phyloP scores from a whole-genome alignment of 148 eudicot species.

The Rheum nobile region DNA sequence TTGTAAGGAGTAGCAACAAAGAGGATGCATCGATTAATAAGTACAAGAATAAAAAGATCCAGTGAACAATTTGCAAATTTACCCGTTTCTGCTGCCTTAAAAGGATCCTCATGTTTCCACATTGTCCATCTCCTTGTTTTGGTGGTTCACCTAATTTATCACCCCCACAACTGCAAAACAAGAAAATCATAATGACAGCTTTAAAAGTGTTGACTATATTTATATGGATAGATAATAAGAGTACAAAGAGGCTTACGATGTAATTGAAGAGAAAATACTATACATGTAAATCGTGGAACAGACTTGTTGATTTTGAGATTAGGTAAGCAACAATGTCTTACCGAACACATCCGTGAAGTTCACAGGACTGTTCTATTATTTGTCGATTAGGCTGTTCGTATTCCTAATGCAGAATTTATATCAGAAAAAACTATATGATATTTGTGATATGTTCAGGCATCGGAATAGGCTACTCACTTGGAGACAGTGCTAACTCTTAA shows the following conservation, averaged over 20 bases:
- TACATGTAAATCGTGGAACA: neutral
- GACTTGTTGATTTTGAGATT: neutral
- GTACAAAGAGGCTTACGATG: neutral
- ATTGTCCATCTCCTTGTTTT: constrained; percentile 90
- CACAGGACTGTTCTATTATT: neutral
- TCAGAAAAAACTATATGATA: neutral
- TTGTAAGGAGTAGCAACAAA: neutral
- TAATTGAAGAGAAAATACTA: neutral
- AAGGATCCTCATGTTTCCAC: constrained; percentile 97
- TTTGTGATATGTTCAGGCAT: neutral
- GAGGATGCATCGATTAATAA: neutral
- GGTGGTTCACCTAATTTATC: constrained; percentile 73
- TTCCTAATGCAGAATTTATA: neutral
- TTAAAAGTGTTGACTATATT: neutral
- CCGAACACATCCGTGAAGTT: neutral
- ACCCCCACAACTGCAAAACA: constrained; percentile 72
- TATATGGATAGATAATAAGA: neutral
- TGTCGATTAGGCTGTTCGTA: neutral
- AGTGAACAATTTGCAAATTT: neutral
- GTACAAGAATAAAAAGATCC: neutral
- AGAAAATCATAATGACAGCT: neutral
- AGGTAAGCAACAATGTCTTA: neutral
- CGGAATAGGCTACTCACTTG: neutral
- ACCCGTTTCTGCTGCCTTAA: constrained; percentile 96
- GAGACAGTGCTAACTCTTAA: neutral